Conservation (phyloP, 2,329 filamentous ascomycete species). For the Colletotrichum sp. region DNA sequence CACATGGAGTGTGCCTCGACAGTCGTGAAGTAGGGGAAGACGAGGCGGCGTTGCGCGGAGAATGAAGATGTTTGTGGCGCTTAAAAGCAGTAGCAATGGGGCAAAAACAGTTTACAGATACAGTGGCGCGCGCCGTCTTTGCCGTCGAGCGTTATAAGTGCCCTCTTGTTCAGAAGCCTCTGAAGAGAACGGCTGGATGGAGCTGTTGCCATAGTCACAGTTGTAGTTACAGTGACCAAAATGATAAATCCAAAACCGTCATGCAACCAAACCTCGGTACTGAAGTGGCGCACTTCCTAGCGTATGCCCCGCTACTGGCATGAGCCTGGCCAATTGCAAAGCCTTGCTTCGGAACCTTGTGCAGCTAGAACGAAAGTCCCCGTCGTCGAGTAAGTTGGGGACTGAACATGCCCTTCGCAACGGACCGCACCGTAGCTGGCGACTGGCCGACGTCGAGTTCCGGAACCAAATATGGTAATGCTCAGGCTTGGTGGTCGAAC, state of each 20-base stretch:
- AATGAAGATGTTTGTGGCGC: background rate
- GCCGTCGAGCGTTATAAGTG: background rate
- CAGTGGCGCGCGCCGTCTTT: background rate
- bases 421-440: background rate
- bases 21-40: background rate
- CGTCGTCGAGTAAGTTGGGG: background rate
- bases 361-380: too few species aligned
- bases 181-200: background rate
- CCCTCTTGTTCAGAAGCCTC: background rate
- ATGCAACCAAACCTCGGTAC: background rate
- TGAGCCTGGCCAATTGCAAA: background rate
- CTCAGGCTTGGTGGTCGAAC: background rate
- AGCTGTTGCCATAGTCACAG: background rate
- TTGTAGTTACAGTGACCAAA: background rate
- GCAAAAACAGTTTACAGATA: background rate
- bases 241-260: background rate
- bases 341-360: background rate
- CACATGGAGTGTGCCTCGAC: background rate
- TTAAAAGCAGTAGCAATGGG: background rate
- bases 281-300: background rate
- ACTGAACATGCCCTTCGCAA: background rate
- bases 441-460: background rate
- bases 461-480: background rate
- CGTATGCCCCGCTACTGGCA: background rate
- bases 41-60: background rate